These are phyloP conservation scores for Mucor ambiguus DNA, from an alignment of 371 early-diverging fungal genomes.

Conservation along the genomic window DNA sequence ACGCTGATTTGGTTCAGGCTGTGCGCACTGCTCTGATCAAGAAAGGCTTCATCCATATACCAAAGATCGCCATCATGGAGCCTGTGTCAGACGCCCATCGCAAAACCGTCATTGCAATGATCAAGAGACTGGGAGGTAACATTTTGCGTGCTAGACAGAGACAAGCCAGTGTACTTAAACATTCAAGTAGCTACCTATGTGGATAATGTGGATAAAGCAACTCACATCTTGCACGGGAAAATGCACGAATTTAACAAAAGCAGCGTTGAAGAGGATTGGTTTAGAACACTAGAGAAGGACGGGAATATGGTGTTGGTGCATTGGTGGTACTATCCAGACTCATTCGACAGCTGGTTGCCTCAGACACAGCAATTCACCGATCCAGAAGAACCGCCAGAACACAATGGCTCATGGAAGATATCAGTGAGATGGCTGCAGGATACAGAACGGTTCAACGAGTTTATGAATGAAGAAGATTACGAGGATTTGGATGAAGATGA, in stretches of 20 bases:
- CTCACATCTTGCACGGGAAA: conserved; percentile 66
- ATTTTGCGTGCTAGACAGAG: background rate
- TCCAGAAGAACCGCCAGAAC: conserved; percentile 68
- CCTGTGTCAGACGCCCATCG: conserved; percentile 43
- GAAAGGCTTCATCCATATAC: conserved; percentile 38
- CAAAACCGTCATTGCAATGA: conserved; percentile 40
- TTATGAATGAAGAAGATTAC: conserved; percentile 84
- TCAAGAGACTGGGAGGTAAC: conserved; percentile 54
- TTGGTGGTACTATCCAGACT: conserved; percentile 86
- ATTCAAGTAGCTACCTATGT: conserved; percentile 38
- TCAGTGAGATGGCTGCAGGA: conserved; percentile 78
- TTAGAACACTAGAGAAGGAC: conserved; percentile 72
- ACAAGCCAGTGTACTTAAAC: background rate
- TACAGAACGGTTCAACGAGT: conserved; percentile 72
- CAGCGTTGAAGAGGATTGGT: conserved; percentile 67
- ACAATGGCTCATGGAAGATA: conserved; percentile 71
- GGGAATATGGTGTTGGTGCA: conserved; percentile 73
- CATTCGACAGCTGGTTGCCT: conserved; percentile 79
- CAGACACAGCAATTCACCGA: conserved; percentile 69
- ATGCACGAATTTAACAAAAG: conserved; percentile 41
- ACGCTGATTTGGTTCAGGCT: conserved; percentile 49
- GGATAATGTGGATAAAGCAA: conserved; percentile 49
- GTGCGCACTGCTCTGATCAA: conserved; percentile 48
- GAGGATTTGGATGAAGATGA: conserved; percentile 41
- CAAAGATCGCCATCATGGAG: conserved; percentile 54